phyloP scores from a whole-genome alignment of 768 basidiomycete species.

The Collybia sordida region DNA sequence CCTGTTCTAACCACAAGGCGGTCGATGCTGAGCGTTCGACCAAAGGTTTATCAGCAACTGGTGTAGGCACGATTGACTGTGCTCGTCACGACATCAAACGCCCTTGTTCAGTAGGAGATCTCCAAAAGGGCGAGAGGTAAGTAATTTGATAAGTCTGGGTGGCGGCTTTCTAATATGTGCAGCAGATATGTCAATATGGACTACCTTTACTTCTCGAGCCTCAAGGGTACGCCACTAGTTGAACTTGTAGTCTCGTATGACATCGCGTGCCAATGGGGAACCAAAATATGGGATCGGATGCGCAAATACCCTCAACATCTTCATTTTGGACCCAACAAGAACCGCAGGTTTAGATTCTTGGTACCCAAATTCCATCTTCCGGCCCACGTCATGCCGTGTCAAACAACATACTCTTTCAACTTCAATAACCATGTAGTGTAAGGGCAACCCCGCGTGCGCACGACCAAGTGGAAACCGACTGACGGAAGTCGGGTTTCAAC shows the following conservation, averaged over 20 bases:
- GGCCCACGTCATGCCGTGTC: conserved; percentile 21
- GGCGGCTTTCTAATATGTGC: no score
- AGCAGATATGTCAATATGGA: conserved; percentile 39
- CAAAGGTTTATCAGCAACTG: conserved; percentile 18
- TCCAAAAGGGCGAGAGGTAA: conserved; percentile 30
- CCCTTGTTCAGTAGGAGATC: conserved; percentile 19
- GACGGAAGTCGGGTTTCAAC: no score
- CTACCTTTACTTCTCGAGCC: conserved; percentile 25
- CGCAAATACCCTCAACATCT: not conserved
- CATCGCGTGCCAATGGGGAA: conserved; percentile 30
- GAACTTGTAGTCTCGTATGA: conserved; percentile 28
- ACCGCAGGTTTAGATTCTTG: conserved; percentile 8
- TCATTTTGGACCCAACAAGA: not conserved
- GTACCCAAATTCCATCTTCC: conserved; percentile 27
- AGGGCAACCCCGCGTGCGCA: no score
- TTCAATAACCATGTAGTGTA: no score
- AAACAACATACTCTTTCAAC: conserved; percentile 18
- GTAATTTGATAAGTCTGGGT: no score
- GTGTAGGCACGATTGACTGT: conserved; percentile 23
- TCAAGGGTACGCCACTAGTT: conserved; percentile 1
- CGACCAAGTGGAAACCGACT: no score
- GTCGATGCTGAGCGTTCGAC: conserved; percentile 11
- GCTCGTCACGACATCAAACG: conserved; percentile 25
- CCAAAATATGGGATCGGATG: conserved; percentile 16
- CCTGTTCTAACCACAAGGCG: conserved; percentile 23